Percentiles rank a stretch among this genome's conserved stretches.
Conservation (phyloP, 805 yeast genomes). For the Metschnikowia matae region DNA sequence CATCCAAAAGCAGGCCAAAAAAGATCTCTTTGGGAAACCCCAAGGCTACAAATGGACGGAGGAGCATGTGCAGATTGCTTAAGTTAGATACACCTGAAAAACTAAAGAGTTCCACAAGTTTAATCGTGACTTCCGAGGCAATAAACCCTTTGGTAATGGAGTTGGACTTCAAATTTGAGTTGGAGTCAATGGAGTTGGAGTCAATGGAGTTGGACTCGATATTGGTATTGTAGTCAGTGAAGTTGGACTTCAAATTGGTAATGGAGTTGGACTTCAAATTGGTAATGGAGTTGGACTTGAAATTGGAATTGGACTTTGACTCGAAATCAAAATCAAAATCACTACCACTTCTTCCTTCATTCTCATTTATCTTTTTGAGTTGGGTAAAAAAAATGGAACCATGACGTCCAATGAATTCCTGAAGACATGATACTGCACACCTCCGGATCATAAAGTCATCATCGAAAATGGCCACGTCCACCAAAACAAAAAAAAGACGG, state of each 20-base stretch:
- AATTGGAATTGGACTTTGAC: too few relatives aligned
- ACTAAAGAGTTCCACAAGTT: constrained; percentile 58
- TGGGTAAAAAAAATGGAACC: constrained; percentile 26
- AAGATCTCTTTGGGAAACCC: constrained; percentile 28
- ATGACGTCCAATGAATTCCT: constrained; percentile 78
- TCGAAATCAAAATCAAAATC: too few relatives aligned
- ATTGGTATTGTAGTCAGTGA: too few relatives aligned
- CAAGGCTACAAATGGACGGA: constrained; percentile 17
- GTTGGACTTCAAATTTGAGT: too few relatives aligned
- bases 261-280: too few relatives aligned
- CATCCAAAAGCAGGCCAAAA: constrained; percentile 26
- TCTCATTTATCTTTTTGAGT: background rate
- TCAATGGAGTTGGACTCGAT: too few relatives aligned
- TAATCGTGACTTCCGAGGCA: constrained; percentile 19
- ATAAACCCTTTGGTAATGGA: too few relatives aligned
- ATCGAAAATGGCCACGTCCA: constrained; percentile 62
- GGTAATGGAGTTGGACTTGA: too few relatives aligned
- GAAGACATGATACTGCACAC: constrained; percentile 83
- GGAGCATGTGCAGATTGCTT: constrained; percentile 15
- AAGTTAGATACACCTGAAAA: constrained; percentile 27
- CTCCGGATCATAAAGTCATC: constrained; percentile 69
- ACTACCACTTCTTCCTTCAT: too few relatives aligned
- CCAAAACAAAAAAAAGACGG: constrained; percentile 31
- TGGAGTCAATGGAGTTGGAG: too few relatives aligned
- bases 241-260: too few relatives aligned